A percentile compares a stretch with the other conserved stretches of the same genome.
phyloP scores from a whole-genome alignment of 371 early-diverging fungal species.

The Phascolomyces articulosus region DNA sequence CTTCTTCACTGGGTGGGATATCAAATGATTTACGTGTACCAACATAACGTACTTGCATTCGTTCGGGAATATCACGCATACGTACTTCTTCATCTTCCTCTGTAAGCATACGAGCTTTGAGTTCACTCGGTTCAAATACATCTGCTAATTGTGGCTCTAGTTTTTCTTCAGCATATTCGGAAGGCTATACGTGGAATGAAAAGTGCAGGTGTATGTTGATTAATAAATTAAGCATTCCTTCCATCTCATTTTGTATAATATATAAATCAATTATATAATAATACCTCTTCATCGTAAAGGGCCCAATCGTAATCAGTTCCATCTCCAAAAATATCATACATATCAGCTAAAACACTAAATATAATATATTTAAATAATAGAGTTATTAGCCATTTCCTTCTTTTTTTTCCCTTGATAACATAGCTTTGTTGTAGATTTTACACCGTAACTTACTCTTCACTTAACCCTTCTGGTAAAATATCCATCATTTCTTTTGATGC shows the following conservation, averaged over 20 bases:
- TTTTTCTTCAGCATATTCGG: slow-evolving; percentile 19
- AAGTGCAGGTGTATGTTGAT: no score
- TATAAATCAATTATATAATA: not conserved
- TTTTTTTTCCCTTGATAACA: not conserved
- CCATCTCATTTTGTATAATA: not conserved
- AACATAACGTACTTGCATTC: slow-evolving; percentile 78
- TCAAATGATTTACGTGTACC: slow-evolving; percentile 45
- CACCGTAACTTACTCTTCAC: slow-evolving; percentile 38
- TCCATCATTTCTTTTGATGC: slow-evolving; percentile 43
- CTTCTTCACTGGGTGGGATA: slow-evolving; percentile 41
- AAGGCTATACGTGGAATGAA: no score
- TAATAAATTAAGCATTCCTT: not conserved
- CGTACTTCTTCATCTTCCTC: slow-evolving; percentile 91
- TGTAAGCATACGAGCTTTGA: slow-evolving; percentile 89
- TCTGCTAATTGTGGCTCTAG: slow-evolving; percentile 69
- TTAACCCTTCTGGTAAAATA: slow-evolving; percentile 44
- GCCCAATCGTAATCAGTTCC: slow-evolving; percentile 91
- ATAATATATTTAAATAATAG: not conserved
- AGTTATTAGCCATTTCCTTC: not conserved
- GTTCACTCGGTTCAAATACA: slow-evolving; percentile 92
- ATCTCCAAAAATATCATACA: slow-evolving; percentile 91
- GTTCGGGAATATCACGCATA: slow-evolving; percentile 89
- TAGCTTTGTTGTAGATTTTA: not conserved
- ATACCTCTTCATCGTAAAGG: slow-evolving; percentile 52
- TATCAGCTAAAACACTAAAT: slow-evolving; percentile 77